Percentiles rank a stretch among this genome's conserved stretches.
phyloP scores from a whole-genome alignment of 352 stramenopile genomes.

The Globisporangium irregulare region DNA sequence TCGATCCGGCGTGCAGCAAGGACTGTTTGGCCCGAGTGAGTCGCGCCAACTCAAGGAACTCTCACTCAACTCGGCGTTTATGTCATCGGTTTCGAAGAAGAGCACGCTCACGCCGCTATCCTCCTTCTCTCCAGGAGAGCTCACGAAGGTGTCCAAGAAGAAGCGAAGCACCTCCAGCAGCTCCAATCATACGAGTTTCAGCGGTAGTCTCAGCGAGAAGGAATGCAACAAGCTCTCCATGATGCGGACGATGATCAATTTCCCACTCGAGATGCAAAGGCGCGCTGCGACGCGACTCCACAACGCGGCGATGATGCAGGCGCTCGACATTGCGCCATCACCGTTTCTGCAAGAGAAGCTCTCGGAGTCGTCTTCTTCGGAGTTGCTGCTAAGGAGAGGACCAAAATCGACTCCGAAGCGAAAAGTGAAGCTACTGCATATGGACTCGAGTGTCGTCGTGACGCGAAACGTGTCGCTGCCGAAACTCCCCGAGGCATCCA shows the following conservation, averaged over 20 bases:
- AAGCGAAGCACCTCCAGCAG: background rate
- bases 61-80: slow-evolving; percentile 23
- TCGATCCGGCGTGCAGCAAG: slow-evolving; percentile 31
- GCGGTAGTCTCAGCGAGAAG: slow-evolving; percentile 12
- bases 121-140: slow-evolving; percentile 25
- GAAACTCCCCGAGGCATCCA: slow-evolving; percentile 20
- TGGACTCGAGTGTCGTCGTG: slow-evolving; percentile 37
- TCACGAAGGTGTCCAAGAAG: slow-evolving; percentile 15
- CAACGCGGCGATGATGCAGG: slow-evolving; percentile 11
- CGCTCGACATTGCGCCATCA: slow-evolving; percentile 38
- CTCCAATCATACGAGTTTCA: background rate
- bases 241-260: slow-evolving; percentile 33
- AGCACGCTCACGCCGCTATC: slow-evolving; percentile 29
- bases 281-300: slow-evolving; percentile 16
- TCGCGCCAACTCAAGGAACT: slow-evolving; percentile 33
- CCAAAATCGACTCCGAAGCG: slow-evolving; percentile 44
- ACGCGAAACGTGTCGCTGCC: slow-evolving; percentile 39
- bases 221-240: slow-evolving; percentile 17
- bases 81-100: slow-evolving; percentile 22
- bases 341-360: slow-evolving; percentile 40
- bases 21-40: slow-evolving; percentile 45
- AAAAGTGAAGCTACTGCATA: slow-evolving; percentile 16
- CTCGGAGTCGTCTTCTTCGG: background rate
- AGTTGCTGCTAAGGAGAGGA: slow-evolving; percentile 7
- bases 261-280: slow-evolving; percentile 40